A percentile compares a stretch with the other conserved stretches of the same genome.
These are phyloP conservation scores for Cercospora zeae-maydis DNA, from an alignment of 2,329 filamentous ascomycete genomes.

Conservation along the genomic window DNA sequence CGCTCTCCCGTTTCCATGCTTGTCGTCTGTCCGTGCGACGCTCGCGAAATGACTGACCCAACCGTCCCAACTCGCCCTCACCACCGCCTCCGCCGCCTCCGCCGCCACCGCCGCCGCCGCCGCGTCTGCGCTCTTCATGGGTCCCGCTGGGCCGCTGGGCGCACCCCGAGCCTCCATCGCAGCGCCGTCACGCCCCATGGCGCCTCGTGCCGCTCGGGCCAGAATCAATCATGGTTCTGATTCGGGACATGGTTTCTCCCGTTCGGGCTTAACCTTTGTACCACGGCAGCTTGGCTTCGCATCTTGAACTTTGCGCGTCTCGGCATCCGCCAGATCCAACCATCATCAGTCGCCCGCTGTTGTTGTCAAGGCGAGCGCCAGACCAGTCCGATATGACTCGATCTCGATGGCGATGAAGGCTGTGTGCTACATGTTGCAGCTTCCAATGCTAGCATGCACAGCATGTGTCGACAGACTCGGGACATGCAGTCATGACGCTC, in stretches of 20 bases:
- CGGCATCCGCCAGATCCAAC: background rate
- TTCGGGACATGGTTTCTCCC: background rate
- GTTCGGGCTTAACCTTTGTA: background rate
- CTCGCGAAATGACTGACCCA: background rate
- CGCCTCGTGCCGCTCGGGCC: background rate
- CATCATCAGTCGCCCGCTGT: background rate
- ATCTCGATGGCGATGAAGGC: background rate
- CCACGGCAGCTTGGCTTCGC: background rate
- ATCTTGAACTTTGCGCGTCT: conserved; percentile 1
- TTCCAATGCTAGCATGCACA: background rate
- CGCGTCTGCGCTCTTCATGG: background rate
- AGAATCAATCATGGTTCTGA: background rate
- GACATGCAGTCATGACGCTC: background rate
- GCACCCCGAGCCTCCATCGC: too few relatives aligned
- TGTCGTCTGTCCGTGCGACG: background rate
- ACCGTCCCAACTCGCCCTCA: background rate
- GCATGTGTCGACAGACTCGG: too few relatives aligned
- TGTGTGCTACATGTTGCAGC: background rate
- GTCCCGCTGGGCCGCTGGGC: background rate
- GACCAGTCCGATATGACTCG: background rate
- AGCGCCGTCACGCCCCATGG: background rate
- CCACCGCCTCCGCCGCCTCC: background rate
- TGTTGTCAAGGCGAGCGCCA: background rate
- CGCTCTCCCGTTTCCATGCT: background rate
- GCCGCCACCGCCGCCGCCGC: background rate